A percentile compares a stretch with the other conserved stretches of the same genome.
phyloP scores from a whole-genome alignment of 805 yeast species.

The Schwanniomyces pseudopolymorphus region DNA sequence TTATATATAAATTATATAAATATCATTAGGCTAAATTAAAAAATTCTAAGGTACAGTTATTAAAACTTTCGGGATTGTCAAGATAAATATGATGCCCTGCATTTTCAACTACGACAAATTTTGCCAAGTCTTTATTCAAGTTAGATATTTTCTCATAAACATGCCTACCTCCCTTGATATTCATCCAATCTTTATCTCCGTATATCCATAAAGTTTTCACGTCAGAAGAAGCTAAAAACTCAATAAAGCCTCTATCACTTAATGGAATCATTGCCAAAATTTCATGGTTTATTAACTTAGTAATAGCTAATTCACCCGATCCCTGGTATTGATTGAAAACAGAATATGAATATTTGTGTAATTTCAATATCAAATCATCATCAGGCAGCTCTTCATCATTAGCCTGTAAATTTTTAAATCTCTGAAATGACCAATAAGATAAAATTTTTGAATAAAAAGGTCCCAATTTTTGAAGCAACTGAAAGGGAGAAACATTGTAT shows the following conservation, averaged over 20 bases:
- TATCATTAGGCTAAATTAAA: conserved; percentile 11
- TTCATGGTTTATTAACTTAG: conserved; percentile 40
- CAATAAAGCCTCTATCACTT: conserved; percentile 39
- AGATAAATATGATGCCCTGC: conserved; percentile 46
- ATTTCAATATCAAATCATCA: conserved; percentile 27
- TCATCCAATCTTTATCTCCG: conserved; percentile 48
- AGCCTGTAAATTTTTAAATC: conserved; percentile 31
- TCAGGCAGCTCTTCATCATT: conserved; percentile 9
- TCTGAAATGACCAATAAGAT: conserved; percentile 41
- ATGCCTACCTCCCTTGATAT: conserved; percentile 34
- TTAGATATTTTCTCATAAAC: conserved; percentile 24
- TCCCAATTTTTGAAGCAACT: conserved; percentile 35
- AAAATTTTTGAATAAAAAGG: conserved; percentile 41
- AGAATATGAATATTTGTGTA: conserved; percentile 41
- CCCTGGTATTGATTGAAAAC: conserved; percentile 44
- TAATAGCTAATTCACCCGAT: conserved; percentile 44
- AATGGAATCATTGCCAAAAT: conserved; percentile 38
- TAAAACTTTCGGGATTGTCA: conserved; percentile 37
- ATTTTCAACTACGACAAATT: conserved; percentile 23
- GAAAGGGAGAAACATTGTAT: conserved; percentile 38
- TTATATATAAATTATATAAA: not conserved
- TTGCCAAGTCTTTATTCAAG: conserved; percentile 14
- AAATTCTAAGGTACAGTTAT: conserved; percentile 20
- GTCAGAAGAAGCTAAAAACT: conserved; percentile 20
- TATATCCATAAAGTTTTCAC: conserved; percentile 35